These are phyloP conservation scores for Suhomyces terraborum DNA, from an alignment of 1,139 yeast species.

Conservation along the genomic window DNA sequence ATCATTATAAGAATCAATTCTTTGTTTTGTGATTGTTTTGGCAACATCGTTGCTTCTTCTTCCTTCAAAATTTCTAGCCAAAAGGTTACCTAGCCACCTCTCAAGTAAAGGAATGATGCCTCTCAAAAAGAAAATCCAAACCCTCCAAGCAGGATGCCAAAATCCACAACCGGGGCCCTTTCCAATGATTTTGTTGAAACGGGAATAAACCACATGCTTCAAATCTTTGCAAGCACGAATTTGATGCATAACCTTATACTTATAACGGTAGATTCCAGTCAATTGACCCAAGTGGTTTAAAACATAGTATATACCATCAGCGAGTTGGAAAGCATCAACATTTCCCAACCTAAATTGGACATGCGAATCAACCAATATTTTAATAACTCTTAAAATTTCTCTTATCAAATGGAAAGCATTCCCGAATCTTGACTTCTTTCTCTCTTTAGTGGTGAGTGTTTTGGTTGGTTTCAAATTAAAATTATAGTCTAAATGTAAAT, in stretches of 20 bases:
- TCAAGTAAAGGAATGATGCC: conserved; percentile 94
- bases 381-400: conserved; percentile 79
- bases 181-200: conserved; percentile 80
- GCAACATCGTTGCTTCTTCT: conserved; percentile 90
- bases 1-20: conserved; percentile 94
- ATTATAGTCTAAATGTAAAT: conserved; percentile 90
- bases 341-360: conserved; percentile 89
- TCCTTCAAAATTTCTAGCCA: conserved; percentile 95
- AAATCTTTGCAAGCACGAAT: conserved; percentile 93
- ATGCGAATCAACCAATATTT: conserved; percentile 89
- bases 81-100: conserved; percentile 89
- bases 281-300: conserved; percentile 92
- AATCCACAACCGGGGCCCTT: conserved; percentile 99
- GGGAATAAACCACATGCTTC: conserved; percentile 84
- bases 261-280: conserved; percentile 95
- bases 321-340: conserved; percentile 89
- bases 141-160: conserved; percentile 99
- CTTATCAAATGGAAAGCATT: conserved; percentile 93
- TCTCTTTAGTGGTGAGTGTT: conserved; percentile 92
- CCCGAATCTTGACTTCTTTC: conserved; percentile 95
- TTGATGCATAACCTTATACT: conserved; percentile 97
- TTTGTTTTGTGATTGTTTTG: conserved; percentile 91
- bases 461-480: conserved; percentile 96
- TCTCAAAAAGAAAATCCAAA: conserved; percentile 89
- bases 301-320: conserved; percentile 90